A percentile compares a stretch with the other conserved stretches of the same genome.
phyloP scores from a whole-genome alignment of 1,139 yeast genomes.

The Blastobotrys persicus region DNA sequence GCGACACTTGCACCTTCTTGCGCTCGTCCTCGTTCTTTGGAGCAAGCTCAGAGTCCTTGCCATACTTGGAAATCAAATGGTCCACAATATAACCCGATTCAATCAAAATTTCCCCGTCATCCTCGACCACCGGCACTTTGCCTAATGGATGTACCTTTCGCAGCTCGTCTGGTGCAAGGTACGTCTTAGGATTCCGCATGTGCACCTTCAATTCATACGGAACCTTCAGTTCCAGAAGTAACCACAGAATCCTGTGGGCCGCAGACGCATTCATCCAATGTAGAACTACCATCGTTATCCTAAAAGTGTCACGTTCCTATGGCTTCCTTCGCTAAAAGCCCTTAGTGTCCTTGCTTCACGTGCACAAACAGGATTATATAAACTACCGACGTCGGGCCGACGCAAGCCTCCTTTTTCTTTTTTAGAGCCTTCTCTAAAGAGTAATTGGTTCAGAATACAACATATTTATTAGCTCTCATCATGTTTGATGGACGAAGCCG shows the following conservation, averaged over 20 bases:
- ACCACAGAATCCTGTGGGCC: constrained; percentile 53
- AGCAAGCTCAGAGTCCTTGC: constrained; percentile 39
- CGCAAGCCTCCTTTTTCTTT: no score
- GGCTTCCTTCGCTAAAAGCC: no score
- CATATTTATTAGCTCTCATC: no score
- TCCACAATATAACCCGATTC: constrained; percentile 45
- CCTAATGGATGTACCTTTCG: constrained; percentile 52
- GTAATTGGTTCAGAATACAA: no score
- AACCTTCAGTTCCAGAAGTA: constrained; percentile 51
- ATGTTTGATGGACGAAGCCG: no score
- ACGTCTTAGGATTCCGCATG: constrained; percentile 42
- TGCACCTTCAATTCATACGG: constrained; percentile 50
- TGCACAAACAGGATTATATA: no score
- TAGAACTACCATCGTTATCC: constrained; percentile 15
- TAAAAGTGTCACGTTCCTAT: no score
- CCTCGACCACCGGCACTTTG: constrained; percentile 53
- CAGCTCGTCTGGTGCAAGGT: constrained; percentile 44
- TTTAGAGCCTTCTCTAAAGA: no score
- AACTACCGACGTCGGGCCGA: no score
- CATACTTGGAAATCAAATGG: constrained; percentile 60
- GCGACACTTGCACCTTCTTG: constrained; percentile 45
- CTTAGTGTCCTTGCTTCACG: no score
- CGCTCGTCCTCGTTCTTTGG: constrained; percentile 32
- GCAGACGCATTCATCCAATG: constrained; percentile 52
- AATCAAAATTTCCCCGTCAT: constrained; percentile 44